phyloP scores from a whole-genome alignment of 257 asterid species.

The Nicotiana tomentosiformis region DNA sequence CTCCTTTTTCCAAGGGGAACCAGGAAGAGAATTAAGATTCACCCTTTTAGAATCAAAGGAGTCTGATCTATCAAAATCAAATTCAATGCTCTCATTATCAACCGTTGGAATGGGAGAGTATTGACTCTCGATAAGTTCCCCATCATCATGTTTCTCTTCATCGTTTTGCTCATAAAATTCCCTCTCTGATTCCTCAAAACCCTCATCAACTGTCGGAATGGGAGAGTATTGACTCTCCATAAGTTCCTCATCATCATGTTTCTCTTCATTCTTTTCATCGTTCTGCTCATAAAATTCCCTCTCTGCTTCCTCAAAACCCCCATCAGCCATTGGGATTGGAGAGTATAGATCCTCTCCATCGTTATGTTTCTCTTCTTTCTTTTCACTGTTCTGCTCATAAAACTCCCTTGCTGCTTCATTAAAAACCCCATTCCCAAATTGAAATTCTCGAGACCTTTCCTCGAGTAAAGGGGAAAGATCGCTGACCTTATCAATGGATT shows the following conservation, averaged over 20 bases:
- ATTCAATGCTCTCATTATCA: conserved; percentile 38
- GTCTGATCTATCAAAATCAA: conserved; percentile 58
- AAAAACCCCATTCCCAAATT: conserved; percentile 26
- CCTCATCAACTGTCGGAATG: conserved; percentile 17
- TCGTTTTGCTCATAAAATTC: conserved; percentile 8
- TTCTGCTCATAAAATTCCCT: conserved; percentile 9
- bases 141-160: conserved; percentile 25
- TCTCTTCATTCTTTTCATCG: conserved; percentile 34
- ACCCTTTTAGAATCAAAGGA: conserved; percentile 73
- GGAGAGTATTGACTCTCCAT: conserved; percentile 27
- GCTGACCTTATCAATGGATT: conserved; percentile 18
- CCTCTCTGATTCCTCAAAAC: conserved; percentile 15
- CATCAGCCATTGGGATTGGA: conserved; percentile 18
- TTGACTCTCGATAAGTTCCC: conserved; percentile 22
- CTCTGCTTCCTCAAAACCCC: conserved; percentile 14
- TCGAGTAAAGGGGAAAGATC: conserved; percentile 30
- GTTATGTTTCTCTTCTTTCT: conserved; percentile 29
- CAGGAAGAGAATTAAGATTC: conserved; percentile 40
- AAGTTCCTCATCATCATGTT: conserved; percentile 6
- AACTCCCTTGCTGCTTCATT: conserved; percentile 19
- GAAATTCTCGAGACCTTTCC: conserved; percentile 31
- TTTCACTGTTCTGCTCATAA: conserved; percentile 10
- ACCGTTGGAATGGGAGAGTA: conserved; percentile 23
- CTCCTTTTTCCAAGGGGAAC: conserved; percentile 36
- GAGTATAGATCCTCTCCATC: conserved; percentile 21